Base-by-base conservation (phyloP, 371 early-diverging fungal species). In the Actinomortierella ambigua region DNA sequence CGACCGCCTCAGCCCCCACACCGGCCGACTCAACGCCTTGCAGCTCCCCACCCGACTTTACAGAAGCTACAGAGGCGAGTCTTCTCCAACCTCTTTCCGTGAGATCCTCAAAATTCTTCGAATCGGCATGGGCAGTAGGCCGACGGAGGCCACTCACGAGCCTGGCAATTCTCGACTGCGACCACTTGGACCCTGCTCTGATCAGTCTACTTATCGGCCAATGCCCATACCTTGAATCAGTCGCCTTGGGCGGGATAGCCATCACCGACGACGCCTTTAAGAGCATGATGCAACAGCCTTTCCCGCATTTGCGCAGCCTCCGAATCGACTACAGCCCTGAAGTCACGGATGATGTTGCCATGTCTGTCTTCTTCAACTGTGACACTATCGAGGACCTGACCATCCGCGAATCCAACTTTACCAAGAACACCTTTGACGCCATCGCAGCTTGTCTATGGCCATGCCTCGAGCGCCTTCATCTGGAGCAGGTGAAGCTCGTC, bases 311-410 rank as follows among this genome's bases (percentile, higher is more conserved):
- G 24, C 47, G 48, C 11, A 62, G 55, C 14, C 50, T 73, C 4
- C 51, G 41, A 9, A 34, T 73, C 0, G 22, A 46, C 18, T 53
- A 61, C 22, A 66, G 73, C 40, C 46, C 50, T 40, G 73, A 73
- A 50, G 59, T 73, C 50, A 66, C 73, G 53, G 73, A 73, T 44
- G 73, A 73, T 50, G 55, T 63, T 6, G 66, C 66, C 67, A 60
- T 66, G 13, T 59, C 67, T 2, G 53, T 65, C 39, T 55, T 73
- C 55, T 73, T 66, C 48, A 73, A 73, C 41, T 73, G 73, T 20
- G 63, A 73, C 24, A 55, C 54, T 29, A 55, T 73, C 29, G 42
- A n/a, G 15, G 65, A 57, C 23, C 50, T 73, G 50, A 59, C 63
- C 15, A 59, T 73, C 52, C 62, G 51, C 40, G 73, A 67, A 7